Evolutionary conservation across 305 asterid species (phyloP).

Genomic region (Fraxinus paxiana): DNA sequence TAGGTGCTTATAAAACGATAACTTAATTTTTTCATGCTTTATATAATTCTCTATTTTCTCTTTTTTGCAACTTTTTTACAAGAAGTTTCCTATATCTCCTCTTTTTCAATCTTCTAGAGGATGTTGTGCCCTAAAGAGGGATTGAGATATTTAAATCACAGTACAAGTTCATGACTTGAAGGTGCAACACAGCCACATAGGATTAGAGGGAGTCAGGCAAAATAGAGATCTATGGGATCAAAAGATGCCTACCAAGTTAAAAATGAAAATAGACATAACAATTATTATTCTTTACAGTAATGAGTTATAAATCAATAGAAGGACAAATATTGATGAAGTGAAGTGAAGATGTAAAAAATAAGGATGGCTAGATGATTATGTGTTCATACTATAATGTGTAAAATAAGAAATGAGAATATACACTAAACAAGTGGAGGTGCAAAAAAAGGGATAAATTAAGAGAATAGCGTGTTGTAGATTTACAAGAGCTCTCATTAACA

Average conservation of each 20-base stretch:
- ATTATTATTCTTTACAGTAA: neutral
- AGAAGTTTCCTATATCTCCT: neutral
- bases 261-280: neutral
- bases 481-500: neutral
- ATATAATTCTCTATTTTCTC: neutral
- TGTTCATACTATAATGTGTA: neutral
- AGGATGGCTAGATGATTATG: neutral
- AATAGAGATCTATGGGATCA: neutral
- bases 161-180: neutral
- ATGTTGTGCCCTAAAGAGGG: neutral
- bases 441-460: neutral
- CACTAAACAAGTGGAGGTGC: neutral
- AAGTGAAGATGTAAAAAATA: neutral
- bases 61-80: neutral
- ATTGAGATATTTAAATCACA: neutral
- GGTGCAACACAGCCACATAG: neutral
- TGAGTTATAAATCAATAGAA: neutral
- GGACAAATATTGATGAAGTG: neutral
- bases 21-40: neutral
- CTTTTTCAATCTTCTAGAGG: neutral
- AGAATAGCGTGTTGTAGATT: neutral
- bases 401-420: neutral
- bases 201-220: neutral
- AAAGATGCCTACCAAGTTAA: neutral
- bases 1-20: neutral